Conservation (phyloP, 164 flowering plant species). For the Litsea cubeba region DNA sequence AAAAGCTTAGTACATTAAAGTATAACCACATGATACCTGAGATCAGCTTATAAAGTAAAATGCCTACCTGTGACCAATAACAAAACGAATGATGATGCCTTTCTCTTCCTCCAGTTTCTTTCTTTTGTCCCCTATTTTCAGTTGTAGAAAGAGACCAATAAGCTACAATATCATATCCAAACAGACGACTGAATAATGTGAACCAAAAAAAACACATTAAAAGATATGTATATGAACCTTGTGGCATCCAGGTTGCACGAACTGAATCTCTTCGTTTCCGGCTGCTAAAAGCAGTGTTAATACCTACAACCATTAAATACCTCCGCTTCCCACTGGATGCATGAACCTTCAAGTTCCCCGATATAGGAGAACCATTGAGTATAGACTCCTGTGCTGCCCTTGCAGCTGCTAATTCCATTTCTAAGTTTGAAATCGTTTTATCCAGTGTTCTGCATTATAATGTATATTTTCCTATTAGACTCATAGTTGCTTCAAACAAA, state of each 20-base stretch:
- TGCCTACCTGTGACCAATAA: conserved; percentile 90
- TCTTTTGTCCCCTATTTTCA: conserved; percentile 61
- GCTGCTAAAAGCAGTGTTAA: conserved; percentile 97
- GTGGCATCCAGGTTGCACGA: conserved; percentile 98
- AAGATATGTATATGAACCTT: conserved; percentile 40
- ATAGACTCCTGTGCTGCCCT: conserved; percentile 87
- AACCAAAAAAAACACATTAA: not conserved
- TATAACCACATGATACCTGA: not conserved
- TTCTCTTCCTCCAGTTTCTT: conserved; percentile 94
- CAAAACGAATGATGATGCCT: conserved; percentile 87
- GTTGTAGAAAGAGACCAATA: not conserved
- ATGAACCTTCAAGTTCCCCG: conserved; percentile 40
- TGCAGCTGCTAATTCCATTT: conserved; percentile 97
- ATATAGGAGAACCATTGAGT: conserved; percentile 63
- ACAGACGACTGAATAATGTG: not conserved
- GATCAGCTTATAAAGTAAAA: conserved; percentile 4
- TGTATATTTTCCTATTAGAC: not conserved
- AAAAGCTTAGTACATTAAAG: not conserved
- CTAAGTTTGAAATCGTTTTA: conserved; percentile 86
- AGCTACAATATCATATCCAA: not conserved
- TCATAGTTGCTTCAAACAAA: not conserved
- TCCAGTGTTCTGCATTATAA: conserved; percentile 63
- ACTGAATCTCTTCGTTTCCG: conserved; percentile 95
- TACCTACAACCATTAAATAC: conserved; percentile 85
- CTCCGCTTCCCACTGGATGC: conserved; percentile 46